Percentiles rank a stretch among this genome's conserved stretches.
These are phyloP conservation scores for Tulasnella calospora DNA, from an alignment of 768 basidiomycete genomes.

Conservation along the genomic window DNA sequence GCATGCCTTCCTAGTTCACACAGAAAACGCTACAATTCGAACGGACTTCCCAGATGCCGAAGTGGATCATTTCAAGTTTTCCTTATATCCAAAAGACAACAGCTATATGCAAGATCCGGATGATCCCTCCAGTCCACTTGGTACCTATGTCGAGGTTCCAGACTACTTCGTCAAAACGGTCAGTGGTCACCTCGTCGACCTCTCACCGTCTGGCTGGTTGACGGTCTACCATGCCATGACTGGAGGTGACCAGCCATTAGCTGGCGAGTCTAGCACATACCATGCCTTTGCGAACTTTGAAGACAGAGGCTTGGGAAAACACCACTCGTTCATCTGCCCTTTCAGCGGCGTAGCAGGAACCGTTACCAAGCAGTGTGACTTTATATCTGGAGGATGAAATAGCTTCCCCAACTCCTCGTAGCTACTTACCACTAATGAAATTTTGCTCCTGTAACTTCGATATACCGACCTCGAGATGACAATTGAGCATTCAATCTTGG, in stretches of 20 bases:
- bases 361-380: neutral
- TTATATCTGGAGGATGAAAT: neutral
- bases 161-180: neutral
- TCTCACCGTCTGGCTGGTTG: neutral
- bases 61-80: neutral
- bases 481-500: too few relatives aligned
- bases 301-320: neutral
- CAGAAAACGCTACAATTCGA: neutral
- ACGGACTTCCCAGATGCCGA: neutral
- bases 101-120: neutral
- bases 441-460: neutral
- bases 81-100: neutral
- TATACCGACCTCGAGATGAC: neutral
- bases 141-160: neutral
- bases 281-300: neutral
- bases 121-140: neutral
- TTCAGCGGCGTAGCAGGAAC: neutral
- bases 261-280: neutral
- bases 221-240: neutral
- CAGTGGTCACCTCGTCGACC: neutral
- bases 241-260: neutral
- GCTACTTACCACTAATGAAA: neutral
- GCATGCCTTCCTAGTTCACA: neutral
- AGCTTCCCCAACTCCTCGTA: neutral
- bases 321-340: neutral